Base-by-base conservation (phyloP, 164 flowering plant genomes). In the Dillenia turbinata region DNA sequence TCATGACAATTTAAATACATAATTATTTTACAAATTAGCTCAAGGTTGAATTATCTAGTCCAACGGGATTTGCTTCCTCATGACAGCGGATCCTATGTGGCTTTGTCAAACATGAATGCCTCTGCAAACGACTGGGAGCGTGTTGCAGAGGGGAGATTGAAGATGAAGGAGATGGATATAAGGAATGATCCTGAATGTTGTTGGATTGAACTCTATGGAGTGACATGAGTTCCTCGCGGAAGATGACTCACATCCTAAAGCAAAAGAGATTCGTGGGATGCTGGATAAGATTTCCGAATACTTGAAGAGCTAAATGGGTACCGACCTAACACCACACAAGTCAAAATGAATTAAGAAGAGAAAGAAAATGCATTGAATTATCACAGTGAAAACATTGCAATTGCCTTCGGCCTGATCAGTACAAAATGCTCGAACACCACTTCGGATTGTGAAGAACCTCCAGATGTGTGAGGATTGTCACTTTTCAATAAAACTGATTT, bases 101-200 rank as follows among this genome's bases (percentile, higher is more conserved):
- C 79, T 63, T 67, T 86, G 10, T 86, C 88, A 9, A 86, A 84
- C 61, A 69, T 82, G 73, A 72, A 75, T 69, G 85, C 92, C 11
- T 76, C 84, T 64, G 59, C 53, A 26, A 80, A 78, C 52, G 63
- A 73, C 24, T 86, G 88, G 87, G 82, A 77, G 10, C 79, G 53
- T 24, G 87, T 82, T 63, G 67, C 83, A 8, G 62, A 73, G 51
- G 73, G 79, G 60, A 79, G 91, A 66, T 62, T 77, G 62, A 70
- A 14, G 73, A 84, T 86, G 87, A 86, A 78, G 71, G 73, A 76
- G 49, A 69, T 70, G 78, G 78, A 75, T 53, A 67, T 84, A 33
- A 76, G 77, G 73, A 86, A 86, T 69, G 81, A 82, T 26, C 87
- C 88, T 9, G 89, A 85, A 3, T 79, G 85, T 66, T 83, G 89